Conservation (phyloP, 108 stramenopile species). For the Conticribra weissflogii region DNA sequence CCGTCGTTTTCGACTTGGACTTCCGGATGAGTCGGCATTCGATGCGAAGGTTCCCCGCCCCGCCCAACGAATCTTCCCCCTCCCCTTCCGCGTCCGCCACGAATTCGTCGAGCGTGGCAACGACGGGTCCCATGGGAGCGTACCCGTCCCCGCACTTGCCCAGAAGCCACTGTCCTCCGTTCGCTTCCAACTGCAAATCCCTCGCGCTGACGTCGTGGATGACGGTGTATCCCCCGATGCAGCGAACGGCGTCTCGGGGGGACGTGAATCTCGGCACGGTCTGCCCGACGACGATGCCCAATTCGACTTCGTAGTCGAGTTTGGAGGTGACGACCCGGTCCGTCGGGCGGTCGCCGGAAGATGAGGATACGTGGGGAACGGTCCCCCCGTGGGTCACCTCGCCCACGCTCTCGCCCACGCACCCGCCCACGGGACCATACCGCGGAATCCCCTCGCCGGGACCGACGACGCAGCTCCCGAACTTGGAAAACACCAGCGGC, state of each 20-base stretch:
- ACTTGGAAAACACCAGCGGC: slow-evolving; percentile 65
- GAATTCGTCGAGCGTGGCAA: slow-evolving; percentile 63
- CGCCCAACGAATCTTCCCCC: slow-evolving; percentile 22
- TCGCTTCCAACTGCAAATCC: slow-evolving; percentile 72
- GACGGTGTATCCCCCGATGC: slow-evolving; percentile 68
- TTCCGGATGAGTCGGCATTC: slow-evolving; percentile 46
- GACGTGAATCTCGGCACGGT: slow-evolving; percentile 53
- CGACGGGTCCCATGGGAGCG: slow-evolving; percentile 66
- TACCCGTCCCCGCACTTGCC: slow-evolving; percentile 64
- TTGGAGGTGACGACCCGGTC: slow-evolving; percentile 54
- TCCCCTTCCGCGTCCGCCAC: not conserved
- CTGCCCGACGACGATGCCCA: slow-evolving; percentile 61
- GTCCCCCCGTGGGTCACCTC: too few relatives aligned
- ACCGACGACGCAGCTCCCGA: slow-evolving; percentile 52
- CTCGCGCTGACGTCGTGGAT: slow-evolving; percentile 66
- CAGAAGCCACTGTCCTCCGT: slow-evolving; percentile 70
- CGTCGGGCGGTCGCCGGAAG: too few relatives aligned
- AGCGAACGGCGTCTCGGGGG: slow-evolving; percentile 42
- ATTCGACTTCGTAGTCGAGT: slow-evolving; percentile 72
- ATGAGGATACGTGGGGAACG: too few relatives aligned
- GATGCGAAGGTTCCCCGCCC: slow-evolving; percentile 53
- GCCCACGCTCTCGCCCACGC: too few relatives aligned
- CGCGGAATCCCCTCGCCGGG: slow-evolving; percentile 48
- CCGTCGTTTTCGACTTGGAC: not conserved
- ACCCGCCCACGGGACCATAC: too few relatives aligned